phyloP scores from a whole-genome alignment of 805 yeast species.

The Jamesozyma gamospora region DNA sequence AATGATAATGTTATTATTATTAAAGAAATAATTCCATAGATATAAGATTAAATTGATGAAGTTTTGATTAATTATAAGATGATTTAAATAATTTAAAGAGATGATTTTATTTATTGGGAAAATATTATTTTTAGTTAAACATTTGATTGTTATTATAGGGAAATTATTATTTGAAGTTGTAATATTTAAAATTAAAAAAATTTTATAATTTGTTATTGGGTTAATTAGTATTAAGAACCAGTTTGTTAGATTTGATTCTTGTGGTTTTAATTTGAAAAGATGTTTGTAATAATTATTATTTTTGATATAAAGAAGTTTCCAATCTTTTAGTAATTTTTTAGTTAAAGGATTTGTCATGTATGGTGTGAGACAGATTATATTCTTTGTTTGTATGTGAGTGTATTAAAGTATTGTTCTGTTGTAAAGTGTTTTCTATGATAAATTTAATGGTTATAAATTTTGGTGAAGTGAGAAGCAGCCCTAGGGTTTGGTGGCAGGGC shows the following conservation, averaged over 20 bases:
- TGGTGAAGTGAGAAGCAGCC: too few relatives aligned
- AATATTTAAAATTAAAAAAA: constrained; percentile 19
- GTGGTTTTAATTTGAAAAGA: constrained; percentile 21
- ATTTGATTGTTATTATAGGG: constrained; percentile 16
- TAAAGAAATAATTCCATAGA: constrained; percentile 12
- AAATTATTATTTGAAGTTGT: constrained; percentile 11
- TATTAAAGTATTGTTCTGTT: too few relatives aligned
- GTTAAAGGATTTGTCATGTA: constrained; percentile 14
- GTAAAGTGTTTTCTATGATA: too few relatives aligned
- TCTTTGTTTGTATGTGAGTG: too few relatives aligned
- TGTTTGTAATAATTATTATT: constrained; percentile 2
- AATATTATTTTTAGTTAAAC: constrained; percentile 22
- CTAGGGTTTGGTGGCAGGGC: too few relatives aligned
- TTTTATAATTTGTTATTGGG: constrained; percentile 11
- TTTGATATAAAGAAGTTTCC: constrained; percentile 19
- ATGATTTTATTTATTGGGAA: constrained; percentile 23
- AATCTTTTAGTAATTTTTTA: constrained; percentile 24
- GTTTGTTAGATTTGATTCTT: constrained; percentile 25
- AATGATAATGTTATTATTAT: background rate
- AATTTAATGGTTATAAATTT: too few relatives aligned
- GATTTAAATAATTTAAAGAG: constrained; percentile 18
- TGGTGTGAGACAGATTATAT: too few relatives aligned
- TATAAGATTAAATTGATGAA: constrained; percentile 15
- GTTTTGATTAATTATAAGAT: constrained; percentile 12
- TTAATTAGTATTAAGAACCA: constrained; percentile 26